Conservation (phyloP, 129 eudicot genomes). For the Helianthus tuberosus region DNA sequence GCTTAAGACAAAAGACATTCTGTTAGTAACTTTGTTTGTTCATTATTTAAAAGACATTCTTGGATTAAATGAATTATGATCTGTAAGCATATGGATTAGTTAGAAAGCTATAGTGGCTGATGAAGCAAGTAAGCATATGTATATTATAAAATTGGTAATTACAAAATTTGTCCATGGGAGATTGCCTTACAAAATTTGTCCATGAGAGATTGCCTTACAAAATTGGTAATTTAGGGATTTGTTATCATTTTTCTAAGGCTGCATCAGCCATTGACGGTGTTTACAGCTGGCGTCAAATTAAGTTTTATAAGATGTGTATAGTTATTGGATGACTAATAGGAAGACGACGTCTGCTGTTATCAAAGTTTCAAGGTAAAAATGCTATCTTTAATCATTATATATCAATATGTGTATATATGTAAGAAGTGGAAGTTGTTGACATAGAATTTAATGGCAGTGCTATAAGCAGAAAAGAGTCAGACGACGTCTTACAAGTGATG, state of each 20-base stretch:
- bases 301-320: constrained; percentile 52
- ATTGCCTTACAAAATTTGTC: no score
- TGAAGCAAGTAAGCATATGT: no score
- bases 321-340: constrained; percentile 72
- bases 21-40: no score
- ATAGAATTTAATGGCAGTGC: constrained; percentile 25
- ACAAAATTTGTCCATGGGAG: no score
- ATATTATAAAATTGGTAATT: no score
- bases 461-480: no score
- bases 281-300: constrained; percentile 46
- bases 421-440: constrained; percentile 1
- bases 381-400: not conserved
- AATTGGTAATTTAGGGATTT: no score
- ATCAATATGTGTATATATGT: not conserved
- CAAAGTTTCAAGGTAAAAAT: constrained; percentile 72
- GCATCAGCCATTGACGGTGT: constrained; percentile 45
- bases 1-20: constrained; percentile 43
- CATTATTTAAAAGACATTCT: no score
- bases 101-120: no score
- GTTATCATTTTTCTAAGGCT: constrained; percentile 43
- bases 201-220: no score
- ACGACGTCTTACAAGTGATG: constrained; percentile 23
- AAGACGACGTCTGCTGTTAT: constrained; percentile 57
- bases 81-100: no score
- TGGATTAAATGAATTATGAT: no score